Base-by-base conservation (phyloP, 148 eudicot genomes). In the Camellia japonica region DNA sequence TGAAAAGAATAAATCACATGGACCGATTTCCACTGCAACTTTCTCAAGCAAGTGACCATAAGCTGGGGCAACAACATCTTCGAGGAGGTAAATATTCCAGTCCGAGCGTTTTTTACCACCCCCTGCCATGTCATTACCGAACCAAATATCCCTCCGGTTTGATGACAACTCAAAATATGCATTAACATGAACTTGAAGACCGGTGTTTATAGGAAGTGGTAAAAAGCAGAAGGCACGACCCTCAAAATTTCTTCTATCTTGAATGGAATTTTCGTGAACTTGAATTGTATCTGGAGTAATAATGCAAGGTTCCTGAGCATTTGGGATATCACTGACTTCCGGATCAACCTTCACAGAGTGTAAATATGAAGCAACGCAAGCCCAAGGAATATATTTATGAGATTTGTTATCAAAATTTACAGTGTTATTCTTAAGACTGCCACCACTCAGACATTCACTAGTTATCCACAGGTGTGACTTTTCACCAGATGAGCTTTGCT, bases 111-210 rank as follows among this genome's bases (percentile, higher is more conserved):
- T 88, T 82, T 93, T 96, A 72, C 99, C 99, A 73, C 97, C 98
- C 78, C 99, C 99, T n/a, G 98, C 89, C 99, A 96, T 96, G 91
- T 96, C 99, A 87, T 89, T 91, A 46, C 99, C 99, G 78, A 96
- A 94, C 99, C 99, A 96, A 80, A 96, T 94, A 88, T 96, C 99
- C 82, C 99, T 94, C 77, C 99, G 89, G 80, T 96, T 96, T 79
- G 99, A 96, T 67, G 99, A 93, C 81, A 96, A 85, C 64, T 96
- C 99, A 84, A 96, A 96, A 82, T 92, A 96, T 38, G 95, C 97
- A 88, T 96, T 96, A 46, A 96, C 89, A 88, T 96, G 98, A 65
- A 88, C 97, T 16, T 95, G 98, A 74, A 96, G 93, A 80, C 97
- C 93, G 70, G 99, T 96, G 78, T 75, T 91, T 47, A 96, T 87